A percentile compares a stretch with the other conserved stretches of the same genome.
Evolutionary conservation across 306 rosid species (phyloP).

Genomic region (Vigna unguiculata): DNA sequence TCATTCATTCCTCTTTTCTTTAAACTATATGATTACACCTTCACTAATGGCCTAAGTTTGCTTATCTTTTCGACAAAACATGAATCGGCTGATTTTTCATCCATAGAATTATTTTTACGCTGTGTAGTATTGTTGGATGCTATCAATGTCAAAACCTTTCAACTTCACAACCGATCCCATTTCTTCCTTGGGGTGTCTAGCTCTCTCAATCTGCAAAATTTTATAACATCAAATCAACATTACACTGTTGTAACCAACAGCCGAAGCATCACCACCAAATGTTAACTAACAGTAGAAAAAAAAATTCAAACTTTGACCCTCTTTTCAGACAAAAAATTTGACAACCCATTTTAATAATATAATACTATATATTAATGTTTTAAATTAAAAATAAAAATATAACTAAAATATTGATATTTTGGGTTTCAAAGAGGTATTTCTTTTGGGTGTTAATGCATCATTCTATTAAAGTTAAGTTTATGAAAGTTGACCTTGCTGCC

Average conservation of each 20-base stretch:
- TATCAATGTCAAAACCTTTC: slow-evolving; percentile 62
- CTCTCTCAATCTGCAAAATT: slow-evolving; percentile 66
- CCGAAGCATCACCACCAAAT: background rate
- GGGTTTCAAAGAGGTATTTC: no score
- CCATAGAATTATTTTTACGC: background rate
- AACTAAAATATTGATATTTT: no score
- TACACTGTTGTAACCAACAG: background rate
- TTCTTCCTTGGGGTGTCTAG: slow-evolving; percentile 73
- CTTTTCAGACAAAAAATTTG: no score
- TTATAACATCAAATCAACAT: background rate
- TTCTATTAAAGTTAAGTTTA: background rate
- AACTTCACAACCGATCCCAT: slow-evolving; percentile 68
- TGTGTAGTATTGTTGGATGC: slow-evolving; percentile 45
- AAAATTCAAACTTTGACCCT: no score
- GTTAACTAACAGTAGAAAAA: no score
- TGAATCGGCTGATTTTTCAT: background rate
- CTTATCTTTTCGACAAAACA: background rate
- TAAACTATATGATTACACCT: background rate
- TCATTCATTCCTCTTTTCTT: background rate
- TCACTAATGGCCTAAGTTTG: background rate
- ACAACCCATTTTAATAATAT: no score
- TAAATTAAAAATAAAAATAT: no score
- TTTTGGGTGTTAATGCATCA: no score
- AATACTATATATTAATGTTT: no score
- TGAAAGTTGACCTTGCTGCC: slow-evolving; percentile 61